Base-by-base conservation (phyloP, 2,329 filamentous ascomycete genomes). In the Bertia moriformis region DNA sequence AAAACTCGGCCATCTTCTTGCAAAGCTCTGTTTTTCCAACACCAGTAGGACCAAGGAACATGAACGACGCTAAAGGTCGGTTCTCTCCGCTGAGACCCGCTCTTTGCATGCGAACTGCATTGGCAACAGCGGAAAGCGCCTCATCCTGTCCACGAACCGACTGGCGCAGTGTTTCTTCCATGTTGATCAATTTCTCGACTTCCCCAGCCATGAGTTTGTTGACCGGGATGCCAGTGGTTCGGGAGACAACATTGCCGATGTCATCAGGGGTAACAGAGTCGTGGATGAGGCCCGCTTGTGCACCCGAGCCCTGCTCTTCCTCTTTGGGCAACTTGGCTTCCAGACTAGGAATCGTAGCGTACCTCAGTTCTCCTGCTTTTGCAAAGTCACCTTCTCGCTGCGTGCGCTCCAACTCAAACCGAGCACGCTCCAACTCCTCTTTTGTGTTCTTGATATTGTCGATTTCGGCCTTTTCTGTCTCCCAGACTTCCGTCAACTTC, bases 1-100 rank as follows among this genome's bases (percentile, higher is more conserved):
- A 67, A 63, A 95, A 96, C 42, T 72, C 73, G 1, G 91, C 91
- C 49, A 98, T 79, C 56, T 93, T 89, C 67, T 96, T 96, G 69
- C 88, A 94, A 1, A 96, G 74, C 54, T 96, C 88, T 3, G 91
- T 98, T 65, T 96, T 98, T 41, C 91, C 91, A 14, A 95, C 89
- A 53, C 91, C 91, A 0, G 91, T 96, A 4, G 91, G 91, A 0
- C 91, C 91, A 3, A 96, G 71, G 71, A 96, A 95, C 80, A 96
- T 95, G 65, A 96, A 95, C 0, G 83, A 93, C 0, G 89, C 91
- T 4, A 94, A 69, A 0, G 91, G 91, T 1, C 87, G 72, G 56
- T 95, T 93, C 51, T 95, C 86, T 22, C 87, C 87, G 43, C 83
- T 93, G 5, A 96, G 67, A 1, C 91, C 91, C 5, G 91, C 91